Conservation (phyloP, 176 grass and related monocot genomes). For the Olyra latifolia region DNA sequence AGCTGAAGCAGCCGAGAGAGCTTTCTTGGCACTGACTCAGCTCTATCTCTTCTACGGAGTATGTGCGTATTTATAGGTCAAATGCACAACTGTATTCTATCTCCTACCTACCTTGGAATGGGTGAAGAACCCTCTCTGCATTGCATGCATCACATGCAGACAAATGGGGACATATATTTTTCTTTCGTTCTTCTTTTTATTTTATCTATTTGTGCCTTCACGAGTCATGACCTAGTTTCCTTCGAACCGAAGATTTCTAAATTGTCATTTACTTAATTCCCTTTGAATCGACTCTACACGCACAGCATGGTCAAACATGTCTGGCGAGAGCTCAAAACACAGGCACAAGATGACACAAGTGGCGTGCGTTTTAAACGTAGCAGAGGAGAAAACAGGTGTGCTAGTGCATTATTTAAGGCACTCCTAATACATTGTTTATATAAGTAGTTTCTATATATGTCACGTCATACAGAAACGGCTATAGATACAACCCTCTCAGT, state of each 20-base stretch:
- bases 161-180: background rate
- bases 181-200: no score
- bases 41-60: background rate
- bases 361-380: background rate
- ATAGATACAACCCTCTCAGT: no score
- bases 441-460: no score
- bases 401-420: background rate
- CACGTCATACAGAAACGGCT: no score
- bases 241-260: slow-evolving; percentile 30
- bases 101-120: background rate
- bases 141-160: background rate
- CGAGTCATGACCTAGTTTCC: slow-evolving; percentile 9
- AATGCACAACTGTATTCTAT: background rate
- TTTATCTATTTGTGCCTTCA: background rate
- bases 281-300: background rate
- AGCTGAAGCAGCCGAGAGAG: background rate
- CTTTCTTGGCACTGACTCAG: background rate
- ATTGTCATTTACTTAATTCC: background rate
- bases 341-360: background rate
- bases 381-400: background rate
- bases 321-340: background rate
- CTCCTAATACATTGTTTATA: no score
- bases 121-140: background rate
- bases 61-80: slow-evolving; percentile 2
- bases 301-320: background rate